Evolutionary conservation across 2,329 filamentous ascomycete species (phyloP), one percentile per base, ranked within the genome.

Genomic region (Septoria linicola): DNA sequence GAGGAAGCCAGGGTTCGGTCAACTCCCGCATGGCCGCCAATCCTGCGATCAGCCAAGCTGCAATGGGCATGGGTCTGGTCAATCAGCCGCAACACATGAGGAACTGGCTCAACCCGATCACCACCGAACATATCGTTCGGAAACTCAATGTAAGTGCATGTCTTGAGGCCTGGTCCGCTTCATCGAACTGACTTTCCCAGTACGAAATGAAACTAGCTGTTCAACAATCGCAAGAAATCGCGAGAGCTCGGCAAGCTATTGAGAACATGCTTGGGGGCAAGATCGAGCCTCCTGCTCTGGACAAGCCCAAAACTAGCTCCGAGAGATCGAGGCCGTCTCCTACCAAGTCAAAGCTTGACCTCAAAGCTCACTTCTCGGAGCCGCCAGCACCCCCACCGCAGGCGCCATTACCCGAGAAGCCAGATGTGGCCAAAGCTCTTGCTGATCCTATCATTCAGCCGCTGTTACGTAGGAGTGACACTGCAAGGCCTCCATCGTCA

Each of bases 81-180:
- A 79, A 81, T 49, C 87, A 89, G 59, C 88, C 89, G 61, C 80
- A 89, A 45, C 83, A 84, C 53, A 80, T 84, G 72, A 88, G 89
- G 31, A 90, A 90, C 63, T 95, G 89, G 83, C 76, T 95, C 49
- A 88, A 88, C 5, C 89, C 91, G 0, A 84, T 96, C 58, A 95
- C 89, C 5, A 93, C 95, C 36, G 93, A 99, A 68, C 89, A 95
- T 62, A 91, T 99, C 50, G 86, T 96, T 32, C 96, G 96, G 68
- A 85, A 84, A 66, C 76, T 93, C 45, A 87, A 88, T 66, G 88
- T 91, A 76, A 76, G 84, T 80, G 16, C 3, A 53, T 11, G 3
- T 8, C 14, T 8, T 41, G 8, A 27, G 17, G 35, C 35, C 34
- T 23, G n/a, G 10, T 10, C 19, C 25, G 16, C 34, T 30, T 36